Percentiles rank a stretch among this genome's conserved stretches.
Conservation (phyloP, 768 basidiomycete species). For the Lentinula edodes region DNA sequence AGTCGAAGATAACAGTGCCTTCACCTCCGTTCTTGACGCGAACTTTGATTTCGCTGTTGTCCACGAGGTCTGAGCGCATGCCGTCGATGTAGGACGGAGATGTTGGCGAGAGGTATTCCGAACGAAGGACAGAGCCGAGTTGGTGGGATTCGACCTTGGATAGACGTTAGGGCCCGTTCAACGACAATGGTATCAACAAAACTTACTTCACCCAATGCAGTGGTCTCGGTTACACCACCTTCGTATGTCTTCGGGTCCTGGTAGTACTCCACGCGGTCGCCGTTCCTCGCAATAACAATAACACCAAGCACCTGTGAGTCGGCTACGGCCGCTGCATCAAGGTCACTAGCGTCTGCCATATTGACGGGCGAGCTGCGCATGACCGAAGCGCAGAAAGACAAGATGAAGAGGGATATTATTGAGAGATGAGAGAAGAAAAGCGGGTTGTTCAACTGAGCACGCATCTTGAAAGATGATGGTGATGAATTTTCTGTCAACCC, state of each 20-base stretch:
- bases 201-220: constrained; percentile 69
- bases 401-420: not conserved
- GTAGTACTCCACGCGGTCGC: constrained; percentile 63
- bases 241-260: constrained; percentile 70
- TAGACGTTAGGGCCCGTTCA: constrained; percentile 3
- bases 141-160: constrained; percentile 59
- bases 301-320: constrained; percentile 63
- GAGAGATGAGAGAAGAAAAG: constrained; percentile 1
- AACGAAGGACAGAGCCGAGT: constrained; percentile 58
- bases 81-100: constrained; percentile 66
- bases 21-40: constrained; percentile 83
- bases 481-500: not conserved
- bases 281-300: constrained; percentile 74
- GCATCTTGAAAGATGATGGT: not conserved
- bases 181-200: constrained; percentile 7
- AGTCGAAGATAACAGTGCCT: constrained; percentile 83
- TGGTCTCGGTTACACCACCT: constrained; percentile 58
- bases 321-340: not conserved
- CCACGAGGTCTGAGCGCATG: constrained; percentile 62
- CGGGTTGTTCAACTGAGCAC: not conserved
- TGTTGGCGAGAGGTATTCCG: constrained; percentile 58
- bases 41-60: constrained; percentile 68
- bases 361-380: constrained; percentile 2
- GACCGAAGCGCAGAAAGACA: constrained; percentile 4
- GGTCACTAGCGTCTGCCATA: not conserved